Conservation (phyloP, 495 filamentous ascomycete genomes). For the Hyaloscypha bicolor region DNA sequence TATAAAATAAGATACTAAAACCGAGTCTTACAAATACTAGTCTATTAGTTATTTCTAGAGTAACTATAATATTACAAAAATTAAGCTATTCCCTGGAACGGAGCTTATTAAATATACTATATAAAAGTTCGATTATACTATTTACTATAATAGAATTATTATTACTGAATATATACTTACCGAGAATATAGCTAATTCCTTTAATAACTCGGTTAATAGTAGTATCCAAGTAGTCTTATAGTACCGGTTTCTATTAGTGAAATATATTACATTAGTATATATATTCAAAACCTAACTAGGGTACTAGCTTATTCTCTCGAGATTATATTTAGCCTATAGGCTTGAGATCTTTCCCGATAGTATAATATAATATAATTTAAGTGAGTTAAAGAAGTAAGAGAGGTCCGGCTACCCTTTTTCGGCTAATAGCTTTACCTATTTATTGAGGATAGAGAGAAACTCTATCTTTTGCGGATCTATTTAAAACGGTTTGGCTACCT, state of each 20-base stretch:
- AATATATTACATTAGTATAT: conserved; percentile 16
- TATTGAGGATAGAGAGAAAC: too few species aligned
- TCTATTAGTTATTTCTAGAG: conserved; percentile 28
- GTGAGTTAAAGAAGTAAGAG: conserved; percentile 23
- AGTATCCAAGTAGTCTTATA: conserved; percentile 19
- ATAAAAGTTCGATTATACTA: conserved; percentile 20
- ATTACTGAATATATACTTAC: conserved; percentile 16
- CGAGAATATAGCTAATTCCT: conserved; percentile 21
- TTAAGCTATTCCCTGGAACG: conserved; percentile 21
- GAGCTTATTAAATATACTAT: conserved; percentile 23
- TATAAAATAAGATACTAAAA: conserved; percentile 20
- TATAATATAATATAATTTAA: conserved; percentile 26
- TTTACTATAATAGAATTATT: conserved; percentile 26
- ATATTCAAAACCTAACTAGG: conserved; percentile 11
- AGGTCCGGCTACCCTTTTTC: too few species aligned
- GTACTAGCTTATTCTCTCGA: conserved; percentile 25
- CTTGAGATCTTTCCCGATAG: conserved; percentile 18
- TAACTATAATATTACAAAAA: conserved; percentile 22
- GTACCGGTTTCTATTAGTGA: conserved; percentile 23
- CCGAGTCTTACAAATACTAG: conserved; percentile 22
- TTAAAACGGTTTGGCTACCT: conserved; percentile 9
- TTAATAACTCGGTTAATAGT: conserved; percentile 18
- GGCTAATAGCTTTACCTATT: too few species aligned
- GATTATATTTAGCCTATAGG: conserved; percentile 20
- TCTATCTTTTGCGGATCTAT: too few species aligned